Conservation (phyloP, 495 filamentous ascomycete genomes). For the Xylaria sp. region DNA sequence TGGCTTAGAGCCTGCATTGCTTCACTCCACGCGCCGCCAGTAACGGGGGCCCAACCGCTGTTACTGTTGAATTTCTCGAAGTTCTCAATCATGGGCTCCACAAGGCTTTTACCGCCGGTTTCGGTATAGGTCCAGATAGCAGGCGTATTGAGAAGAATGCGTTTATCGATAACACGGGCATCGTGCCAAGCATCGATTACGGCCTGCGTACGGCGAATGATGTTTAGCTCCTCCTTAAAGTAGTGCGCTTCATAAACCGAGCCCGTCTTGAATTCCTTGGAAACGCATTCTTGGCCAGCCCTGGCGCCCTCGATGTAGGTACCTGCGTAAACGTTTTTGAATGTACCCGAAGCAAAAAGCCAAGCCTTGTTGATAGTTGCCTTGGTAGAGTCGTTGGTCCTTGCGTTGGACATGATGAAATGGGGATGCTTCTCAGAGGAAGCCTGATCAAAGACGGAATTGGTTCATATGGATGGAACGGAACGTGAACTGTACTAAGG, state of each 20-base stretch:
- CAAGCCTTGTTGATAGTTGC: conserved; percentile 11
- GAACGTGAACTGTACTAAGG: neutral
- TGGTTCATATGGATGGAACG: neutral
- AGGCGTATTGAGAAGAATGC: conserved; percentile 45
- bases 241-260: conserved; percentile 39
- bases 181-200: conserved; percentile 48
- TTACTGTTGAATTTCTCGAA: conserved; percentile 55
- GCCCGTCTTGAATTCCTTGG: conserved; percentile 49
- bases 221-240: conserved; percentile 46
- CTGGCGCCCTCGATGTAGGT: conserved; percentile 36
- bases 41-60: conserved; percentile 43
- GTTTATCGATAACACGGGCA: conserved; percentile 35
- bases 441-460: neutral
- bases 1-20: conserved; percentile 53
- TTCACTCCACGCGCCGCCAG: conserved; percentile 33
- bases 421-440: neutral
- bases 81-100: conserved; percentile 48
- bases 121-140: conserved; percentile 35
- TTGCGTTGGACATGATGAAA: conserved; percentile 27
- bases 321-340: conserved; percentile 45
- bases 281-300: conserved; percentile 39
- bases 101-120: conserved; percentile 28
- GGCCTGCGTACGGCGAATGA: conserved; percentile 40
- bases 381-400: neutral
- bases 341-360: conserved; percentile 41